These are phyloP conservation scores for Malassezia sympodialis DNA, from an alignment of 1,284 basidiomycete species.

Conservation along the genomic window DNA sequence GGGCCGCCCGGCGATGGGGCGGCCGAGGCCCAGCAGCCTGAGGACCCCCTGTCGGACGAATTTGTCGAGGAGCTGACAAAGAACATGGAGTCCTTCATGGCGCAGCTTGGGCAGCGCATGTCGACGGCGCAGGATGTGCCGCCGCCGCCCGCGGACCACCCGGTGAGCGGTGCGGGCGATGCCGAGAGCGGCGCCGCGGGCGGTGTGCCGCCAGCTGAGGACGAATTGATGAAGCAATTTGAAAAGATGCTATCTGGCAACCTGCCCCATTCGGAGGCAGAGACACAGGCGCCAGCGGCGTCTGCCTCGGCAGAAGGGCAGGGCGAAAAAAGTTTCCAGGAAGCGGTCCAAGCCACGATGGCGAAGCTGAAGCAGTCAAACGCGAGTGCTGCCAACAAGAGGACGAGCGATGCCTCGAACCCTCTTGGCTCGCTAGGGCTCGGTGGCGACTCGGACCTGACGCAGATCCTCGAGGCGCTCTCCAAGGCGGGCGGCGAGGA, in stretches of 20 bases:
- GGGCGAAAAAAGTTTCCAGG: constrained; percentile 56
- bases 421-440: constrained; percentile 50
- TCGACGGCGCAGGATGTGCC: background rate
- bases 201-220: constrained; percentile 24
- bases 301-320: background rate
- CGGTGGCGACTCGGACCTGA: constrained; percentile 46
- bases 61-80: constrained; percentile 66
- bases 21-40: constrained; percentile 44
- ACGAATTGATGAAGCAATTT: constrained; percentile 45
- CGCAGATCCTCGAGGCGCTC: constrained; percentile 49
- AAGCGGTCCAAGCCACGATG: constrained; percentile 67
- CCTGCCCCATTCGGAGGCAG: constrained; percentile 1
- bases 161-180: background rate
- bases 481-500: constrained; percentile 39
- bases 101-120: constrained; percentile 53
- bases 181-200: constrained; percentile 4
- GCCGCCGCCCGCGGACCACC: background rate
- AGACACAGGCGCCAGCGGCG: background rate
- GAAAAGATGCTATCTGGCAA: constrained; percentile 42
- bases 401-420: constrained; percentile 47
- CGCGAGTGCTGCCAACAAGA: constrained; percentile 49
- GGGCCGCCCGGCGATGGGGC: constrained; percentile 13
- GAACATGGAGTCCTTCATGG: constrained; percentile 76
- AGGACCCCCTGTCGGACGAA: constrained; percentile 46
- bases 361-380: constrained; percentile 62